Conservation (phyloP, 345 rosid species). For the Mallotus nudiflorus region DNA sequence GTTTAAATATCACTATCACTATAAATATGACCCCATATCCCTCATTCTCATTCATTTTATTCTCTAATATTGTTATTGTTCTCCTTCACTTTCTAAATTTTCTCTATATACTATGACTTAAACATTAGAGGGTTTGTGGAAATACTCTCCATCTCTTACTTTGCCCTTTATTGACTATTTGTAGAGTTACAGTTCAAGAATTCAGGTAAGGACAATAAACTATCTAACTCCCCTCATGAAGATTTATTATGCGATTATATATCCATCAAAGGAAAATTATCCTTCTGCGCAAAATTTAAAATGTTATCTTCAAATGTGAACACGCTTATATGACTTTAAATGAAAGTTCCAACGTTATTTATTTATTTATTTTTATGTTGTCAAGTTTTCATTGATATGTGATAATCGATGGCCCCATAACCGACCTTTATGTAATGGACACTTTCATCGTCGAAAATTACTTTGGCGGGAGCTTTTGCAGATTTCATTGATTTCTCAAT, state of each 20-base stretch:
- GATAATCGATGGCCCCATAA: neutral
- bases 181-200: too few relatives aligned
- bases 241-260: neutral
- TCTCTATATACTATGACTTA: too few relatives aligned
- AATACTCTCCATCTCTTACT: too few relatives aligned
- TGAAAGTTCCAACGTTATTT: neutral
- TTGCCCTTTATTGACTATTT: too few relatives aligned
- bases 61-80: too few relatives aligned
- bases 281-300: neutral
- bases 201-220: constrained; percentile 61
- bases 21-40: too few relatives aligned
- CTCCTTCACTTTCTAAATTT: too few relatives aligned
- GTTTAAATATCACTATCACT: too few relatives aligned
- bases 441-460: neutral
- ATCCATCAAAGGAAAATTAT: neutral
- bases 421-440: neutral
- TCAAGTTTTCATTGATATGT: neutral
- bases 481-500: neutral
- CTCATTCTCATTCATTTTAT: too few relatives aligned
- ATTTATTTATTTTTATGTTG: too few relatives aligned
- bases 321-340: neutral
- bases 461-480: neutral
- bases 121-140: too few relatives aligned
- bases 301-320: neutral
- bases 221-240: neutral